phyloP scores from a whole-genome alignment of 108 stramenopile genomes.

The Cyclotella atomus region DNA sequence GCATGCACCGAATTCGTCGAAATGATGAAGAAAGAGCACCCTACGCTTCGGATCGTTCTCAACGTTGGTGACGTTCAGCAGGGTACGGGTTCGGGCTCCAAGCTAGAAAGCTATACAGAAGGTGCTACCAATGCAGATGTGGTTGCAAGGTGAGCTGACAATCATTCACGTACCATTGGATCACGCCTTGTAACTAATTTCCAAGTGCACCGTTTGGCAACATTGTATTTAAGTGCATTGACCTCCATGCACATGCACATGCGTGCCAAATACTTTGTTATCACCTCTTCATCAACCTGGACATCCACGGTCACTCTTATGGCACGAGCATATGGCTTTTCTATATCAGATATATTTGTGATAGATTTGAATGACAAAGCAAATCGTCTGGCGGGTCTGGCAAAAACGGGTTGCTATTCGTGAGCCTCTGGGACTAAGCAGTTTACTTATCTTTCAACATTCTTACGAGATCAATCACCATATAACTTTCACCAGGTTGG shows the following conservation, averaged over 20 bases:
- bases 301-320: constrained; percentile 35
- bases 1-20: constrained; percentile 23
- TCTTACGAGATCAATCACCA: no score
- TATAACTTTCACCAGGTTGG: no score
- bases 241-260: constrained; percentile 40
- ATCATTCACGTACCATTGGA: no score
- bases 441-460: no score
- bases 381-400: constrained; percentile 9
- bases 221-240: constrained; percentile 4
- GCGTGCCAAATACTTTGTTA: constrained; percentile 37
- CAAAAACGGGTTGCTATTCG: constrained; percentile 19
- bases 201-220: no score
- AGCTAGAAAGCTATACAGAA: constrained; percentile 21
- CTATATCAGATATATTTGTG: constrained; percentile 21
- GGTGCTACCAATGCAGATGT: constrained; percentile 26
- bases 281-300: constrained; percentile 36
- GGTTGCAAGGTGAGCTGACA: constrained; percentile 13
- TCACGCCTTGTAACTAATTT: no score
- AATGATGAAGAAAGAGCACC: constrained; percentile 25
- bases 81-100: constrained; percentile 42
- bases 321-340: constrained; percentile 44
- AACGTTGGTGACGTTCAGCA: constrained; percentile 48
- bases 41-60: constrained; percentile 15
- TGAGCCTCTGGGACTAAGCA: no score
- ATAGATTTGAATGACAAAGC: constrained; percentile 24